Evolutionary conservation across 345 rosid species (phyloP).

Genomic region (Erodium maritimum): DNA sequence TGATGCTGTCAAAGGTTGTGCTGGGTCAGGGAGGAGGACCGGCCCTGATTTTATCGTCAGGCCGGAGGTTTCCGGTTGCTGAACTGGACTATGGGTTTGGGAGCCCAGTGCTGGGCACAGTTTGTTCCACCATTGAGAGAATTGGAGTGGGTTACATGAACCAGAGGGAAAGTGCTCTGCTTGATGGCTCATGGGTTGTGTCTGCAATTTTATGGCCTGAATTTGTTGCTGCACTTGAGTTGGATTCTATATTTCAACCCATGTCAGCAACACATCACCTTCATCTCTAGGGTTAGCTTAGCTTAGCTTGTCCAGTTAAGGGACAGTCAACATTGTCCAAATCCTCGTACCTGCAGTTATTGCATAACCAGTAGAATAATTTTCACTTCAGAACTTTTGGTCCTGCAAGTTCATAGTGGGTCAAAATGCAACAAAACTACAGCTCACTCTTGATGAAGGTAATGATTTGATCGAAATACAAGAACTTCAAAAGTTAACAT

Average conservation of each 20-base stretch:
- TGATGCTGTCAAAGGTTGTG: conserved; percentile 55
- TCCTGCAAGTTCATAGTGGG: too few relatives aligned
- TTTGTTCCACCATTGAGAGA: conserved; percentile 44
- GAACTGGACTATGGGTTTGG: conserved; percentile 79
- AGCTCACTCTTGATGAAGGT: too few relatives aligned
- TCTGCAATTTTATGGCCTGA: conserved; percentile 74
- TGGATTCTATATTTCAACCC: conserved; percentile 65
- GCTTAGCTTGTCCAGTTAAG: too few relatives aligned
- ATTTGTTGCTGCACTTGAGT: conserved; percentile 52
- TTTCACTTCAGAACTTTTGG: too few relatives aligned
- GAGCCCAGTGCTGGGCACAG: conserved; percentile 51
- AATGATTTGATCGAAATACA: too few relatives aligned
- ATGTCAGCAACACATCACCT: conserved; percentile 39
- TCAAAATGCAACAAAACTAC: too few relatives aligned
- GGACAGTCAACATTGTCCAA: too few relatives aligned
- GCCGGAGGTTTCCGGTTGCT: conserved; percentile 53
- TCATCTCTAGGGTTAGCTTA: conserved; percentile 17
- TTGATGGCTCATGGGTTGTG: conserved; percentile 69
- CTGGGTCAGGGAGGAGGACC: conserved; percentile 70
- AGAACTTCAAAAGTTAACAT: too few relatives aligned
- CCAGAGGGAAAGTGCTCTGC: conserved; percentile 58
- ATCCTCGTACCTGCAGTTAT: too few relatives aligned
- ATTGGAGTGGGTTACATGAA: conserved; percentile 67
- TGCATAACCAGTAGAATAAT: too few relatives aligned
- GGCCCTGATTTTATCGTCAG: conserved; percentile 64